These are phyloP conservation scores for Aspergillus sp. DNA, from an alignment of 2,329 filamentous ascomycete genomes.

Conservation along the genomic window DNA sequence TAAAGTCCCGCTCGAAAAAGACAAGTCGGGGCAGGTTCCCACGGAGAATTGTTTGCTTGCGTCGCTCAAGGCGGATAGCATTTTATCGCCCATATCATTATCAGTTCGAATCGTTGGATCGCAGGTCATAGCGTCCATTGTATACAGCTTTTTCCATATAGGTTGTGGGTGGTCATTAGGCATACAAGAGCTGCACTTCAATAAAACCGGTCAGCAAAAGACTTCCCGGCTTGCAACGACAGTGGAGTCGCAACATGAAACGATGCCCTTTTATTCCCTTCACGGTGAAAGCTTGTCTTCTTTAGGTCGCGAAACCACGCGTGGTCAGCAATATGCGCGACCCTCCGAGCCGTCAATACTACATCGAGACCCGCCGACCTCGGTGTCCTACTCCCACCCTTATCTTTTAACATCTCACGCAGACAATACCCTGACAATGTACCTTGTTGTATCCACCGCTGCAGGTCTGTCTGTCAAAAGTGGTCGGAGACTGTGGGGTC, in stretches of 20 bases:
- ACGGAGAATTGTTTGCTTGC: conserved; percentile 59
- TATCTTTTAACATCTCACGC: conserved; percentile 81
- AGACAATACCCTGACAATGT: conserved; percentile 83
- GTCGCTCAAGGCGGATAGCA: conserved; percentile 77
- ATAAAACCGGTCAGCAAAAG: conserved; percentile 43
- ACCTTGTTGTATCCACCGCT: conserved; percentile 73
- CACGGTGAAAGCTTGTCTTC: conserved; percentile 10
- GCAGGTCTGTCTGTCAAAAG: conserved; percentile 66
- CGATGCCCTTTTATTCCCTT: conserved; percentile 13
- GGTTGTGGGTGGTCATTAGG: conserved; percentile 83
- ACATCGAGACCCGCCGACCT: conserved; percentile 54
- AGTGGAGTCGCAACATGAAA: conserved; percentile 39
- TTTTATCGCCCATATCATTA: conserved; percentile 75
- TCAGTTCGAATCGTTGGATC: conserved; percentile 69
- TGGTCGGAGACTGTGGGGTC: conserved; percentile 80
- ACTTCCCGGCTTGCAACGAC: conserved; percentile 41
- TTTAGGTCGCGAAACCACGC: conserved; percentile 24
- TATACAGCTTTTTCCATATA: conserved; percentile 77
- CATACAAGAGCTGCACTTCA: conserved; percentile 83
- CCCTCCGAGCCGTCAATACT: conserved; percentile 30
- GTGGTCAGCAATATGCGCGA: conserved; percentile 13
- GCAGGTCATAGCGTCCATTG: conserved; percentile 76
- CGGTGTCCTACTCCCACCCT: conserved; percentile 73
- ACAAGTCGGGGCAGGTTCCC: conserved; percentile 1
- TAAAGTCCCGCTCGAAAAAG: conserved; percentile 48